Base-by-base conservation (phyloP, 106 monocot genomes). In the Ottelia alismoides region DNA sequence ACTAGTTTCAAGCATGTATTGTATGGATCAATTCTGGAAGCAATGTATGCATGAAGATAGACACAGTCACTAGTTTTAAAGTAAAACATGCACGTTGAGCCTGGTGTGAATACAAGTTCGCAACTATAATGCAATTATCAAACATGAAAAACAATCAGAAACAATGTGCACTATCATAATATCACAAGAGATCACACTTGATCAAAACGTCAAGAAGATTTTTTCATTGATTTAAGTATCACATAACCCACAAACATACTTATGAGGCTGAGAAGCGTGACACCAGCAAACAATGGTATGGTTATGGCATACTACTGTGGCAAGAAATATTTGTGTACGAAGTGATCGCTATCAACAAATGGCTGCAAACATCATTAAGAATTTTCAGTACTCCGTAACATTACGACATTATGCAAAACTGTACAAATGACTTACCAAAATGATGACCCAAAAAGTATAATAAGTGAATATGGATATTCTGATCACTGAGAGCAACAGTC, bases 381-480 rank as follows among this genome's bases (percentile, higher is more conserved):
- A 50, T 7, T 11, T 24, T 16, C 40, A 16, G 40, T 43, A 43
- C 6, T 6, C 40, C 6, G 26, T 27, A 12, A 30, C 2, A n/a
- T n/a, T n/a, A n/a, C 28, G 26, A 22, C 7, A 17, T 17, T 49
- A 20, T 17, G 48, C 18, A 7, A 47, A 57, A 45, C 3, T 30
- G 6, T 30, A 1, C 53, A 44, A 30, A 57, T 1, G 45, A 65
- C 87, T 78, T 1, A 83, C 89, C 74, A 98, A 63, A 53, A 98
- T 86, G 49, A 98, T 71, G 75, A 98, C 79, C 98, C 85, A 98
- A 60, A 98, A 78, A 20, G 90, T 98, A 35, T 98, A 98, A 52
- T 98, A 98, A 9, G 76, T 75, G 74, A 98, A 98, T 45, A 98
- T 77, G 6, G 85, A 83, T 55, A 98, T 21, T 40, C 98, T 98